Base-by-base conservation (phyloP, 805 yeast species). In the Danielia reshetovae region DNA sequence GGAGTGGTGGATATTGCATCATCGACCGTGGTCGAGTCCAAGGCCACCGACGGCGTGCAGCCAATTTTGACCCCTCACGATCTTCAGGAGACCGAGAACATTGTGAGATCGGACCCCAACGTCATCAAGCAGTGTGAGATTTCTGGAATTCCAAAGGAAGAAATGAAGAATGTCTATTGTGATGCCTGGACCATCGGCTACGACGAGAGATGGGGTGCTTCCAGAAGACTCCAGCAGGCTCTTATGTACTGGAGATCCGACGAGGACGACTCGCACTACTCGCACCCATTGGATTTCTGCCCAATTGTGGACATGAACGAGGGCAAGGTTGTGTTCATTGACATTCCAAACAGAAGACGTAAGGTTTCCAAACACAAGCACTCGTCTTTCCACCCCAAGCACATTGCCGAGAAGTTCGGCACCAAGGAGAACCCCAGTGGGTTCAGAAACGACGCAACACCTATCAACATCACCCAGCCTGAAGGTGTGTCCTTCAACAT, bases 231-330 rank as follows among this genome's bases (percentile, higher is more conserved):
- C 42, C 90, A 83, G 61, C 93, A 83, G 61, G 89, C 89, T 27
- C 71, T 84, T 59, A 72, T 84, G 72, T 83, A 81, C 68, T 84
- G 80, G 73, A 73, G 88, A 65, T 67, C 77, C 10, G 67, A 78
- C 54, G 87, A 79, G 61, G 85, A 83, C 55, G 93, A 82, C 59
- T 80, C 87, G 28, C 81, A 77, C 56, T 77, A 77, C 59, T 75
- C 83, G 18, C 83, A 77, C 57, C 89, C 93, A 18, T 72, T 83
- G 50, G 90, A 84, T 59, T 83, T 84, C 68, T 77, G 88, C 49
- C 93, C 93, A 40, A 81, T 83, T 54, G 80, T 83, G 42, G 93
- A 83, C 60, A 78, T 82, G 62, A 81, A 79, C 58, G 74, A 72
- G 38, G 67, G 66, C 35, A 77, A 82, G 57, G 85, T 83, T 39